A percentile compares a stretch with the other conserved stretches of the same genome.
phyloP scores from a whole-genome alignment of 164 flowering plant species.

The Cinnamomum micranthum region DNA sequence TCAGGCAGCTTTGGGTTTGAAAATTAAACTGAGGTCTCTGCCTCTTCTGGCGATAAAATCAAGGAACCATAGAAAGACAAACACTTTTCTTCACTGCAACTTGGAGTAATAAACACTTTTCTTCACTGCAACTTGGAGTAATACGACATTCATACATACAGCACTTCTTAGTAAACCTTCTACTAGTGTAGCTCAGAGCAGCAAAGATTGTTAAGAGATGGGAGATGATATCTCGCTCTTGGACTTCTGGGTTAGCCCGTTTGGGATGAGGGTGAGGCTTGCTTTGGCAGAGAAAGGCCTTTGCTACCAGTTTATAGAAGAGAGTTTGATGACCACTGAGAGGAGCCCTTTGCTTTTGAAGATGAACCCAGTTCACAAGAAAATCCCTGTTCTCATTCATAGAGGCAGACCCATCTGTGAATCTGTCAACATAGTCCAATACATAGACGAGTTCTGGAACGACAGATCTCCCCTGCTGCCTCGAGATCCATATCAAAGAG shows the following conservation, averaged over 20 bases:
- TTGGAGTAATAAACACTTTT: too few relatives aligned
- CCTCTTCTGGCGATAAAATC: too few relatives aligned
- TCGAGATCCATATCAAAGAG: slow-evolving; percentile 12
- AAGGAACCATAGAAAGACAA: too few relatives aligned
- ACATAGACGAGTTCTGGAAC: slow-evolving; percentile 20
- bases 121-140: too few relatives aligned
- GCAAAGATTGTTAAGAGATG: slow-evolving; percentile 7
- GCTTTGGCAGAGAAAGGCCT: slow-evolving; percentile 22
- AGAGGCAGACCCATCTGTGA: slow-evolving; percentile 21
- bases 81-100: too few relatives aligned
- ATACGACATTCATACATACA: too few relatives aligned
- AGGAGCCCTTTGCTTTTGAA: slow-evolving; percentile 16
- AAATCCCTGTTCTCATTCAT: slow-evolving; percentile 21
- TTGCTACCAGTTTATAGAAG: slow-evolving; percentile 3
- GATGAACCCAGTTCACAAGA: slow-evolving; percentile 21
- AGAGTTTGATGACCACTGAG: not conserved
- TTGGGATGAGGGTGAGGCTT: slow-evolving; percentile 29
- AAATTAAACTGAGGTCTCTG: too few relatives aligned
- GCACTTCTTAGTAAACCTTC: too few relatives aligned
- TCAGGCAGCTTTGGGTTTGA: too few relatives aligned
- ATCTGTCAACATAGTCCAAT: slow-evolving; percentile 21
- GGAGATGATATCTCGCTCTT: slow-evolving; percentile 20
- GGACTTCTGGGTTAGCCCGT: slow-evolving; percentile 21
- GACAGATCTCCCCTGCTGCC: slow-evolving; percentile 16
- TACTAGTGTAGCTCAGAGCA: too few relatives aligned